phyloP scores from a whole-genome alignment of 257 asterid genomes.

The Cinchona pubescens region DNA sequence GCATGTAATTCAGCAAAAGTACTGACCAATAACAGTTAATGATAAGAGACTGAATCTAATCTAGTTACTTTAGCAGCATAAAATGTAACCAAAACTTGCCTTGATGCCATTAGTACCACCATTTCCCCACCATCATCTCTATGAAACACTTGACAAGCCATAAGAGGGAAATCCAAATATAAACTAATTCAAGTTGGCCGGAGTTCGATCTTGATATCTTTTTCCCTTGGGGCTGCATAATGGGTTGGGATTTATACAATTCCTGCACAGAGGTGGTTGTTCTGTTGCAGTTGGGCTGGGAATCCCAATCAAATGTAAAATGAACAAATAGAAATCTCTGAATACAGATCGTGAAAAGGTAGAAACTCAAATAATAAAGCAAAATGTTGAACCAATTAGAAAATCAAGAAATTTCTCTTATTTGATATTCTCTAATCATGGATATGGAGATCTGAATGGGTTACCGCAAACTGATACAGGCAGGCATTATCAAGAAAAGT shows the following conservation, averaged over 20 bases:
- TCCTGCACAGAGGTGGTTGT: constrained; percentile 28
- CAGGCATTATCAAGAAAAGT: not conserved
- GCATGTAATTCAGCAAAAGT: no score
- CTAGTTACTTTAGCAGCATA: no score
- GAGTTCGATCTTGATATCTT: no score
- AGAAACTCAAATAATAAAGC: not conserved
- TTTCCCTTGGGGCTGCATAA: constrained; percentile 44
- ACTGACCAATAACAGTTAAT: no score
- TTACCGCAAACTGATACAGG: constrained; percentile 6
- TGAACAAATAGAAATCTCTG: not conserved
- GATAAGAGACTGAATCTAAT: no score
- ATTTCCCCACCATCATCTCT: no score
- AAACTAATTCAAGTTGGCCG: no score
- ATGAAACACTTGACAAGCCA: no score
- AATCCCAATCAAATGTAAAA: constrained; percentile 17
- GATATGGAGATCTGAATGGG: not conserved
- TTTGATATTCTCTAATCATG: not conserved
- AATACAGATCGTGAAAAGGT: not conserved
- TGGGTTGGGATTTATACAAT: constrained; percentile 24
- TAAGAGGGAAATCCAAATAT: no score
- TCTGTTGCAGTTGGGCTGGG: constrained; percentile 35
- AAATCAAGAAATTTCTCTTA: not conserved
- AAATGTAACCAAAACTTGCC: no score
- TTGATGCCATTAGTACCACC: no score
- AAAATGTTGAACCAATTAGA: not conserved